These are phyloP conservation scores for Nothopassalora personata DNA, from an alignment of 2,329 filamentous ascomycete species.

Conservation along the genomic window DNA sequence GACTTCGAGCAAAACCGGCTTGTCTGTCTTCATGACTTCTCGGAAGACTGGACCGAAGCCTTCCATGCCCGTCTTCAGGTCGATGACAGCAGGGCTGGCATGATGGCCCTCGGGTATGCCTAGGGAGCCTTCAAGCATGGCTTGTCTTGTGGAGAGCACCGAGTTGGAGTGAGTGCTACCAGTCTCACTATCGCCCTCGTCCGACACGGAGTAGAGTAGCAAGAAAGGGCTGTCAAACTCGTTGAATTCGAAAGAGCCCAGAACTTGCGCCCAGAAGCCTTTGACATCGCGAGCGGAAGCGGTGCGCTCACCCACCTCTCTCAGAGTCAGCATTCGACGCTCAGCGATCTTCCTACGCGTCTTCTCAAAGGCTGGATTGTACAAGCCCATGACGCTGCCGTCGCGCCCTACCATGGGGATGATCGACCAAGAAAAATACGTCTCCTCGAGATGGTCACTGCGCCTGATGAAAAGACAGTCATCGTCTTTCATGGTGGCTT, in stretches of 20 bases:
- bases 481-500: conserved; percentile 80
- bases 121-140: conserved; percentile 66
- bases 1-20: conserved; percentile 63
- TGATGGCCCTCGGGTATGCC: conserved; percentile 62
- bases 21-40: conserved; percentile 64
- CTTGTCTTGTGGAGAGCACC: conserved; percentile 55
- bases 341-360: conserved; percentile 73
- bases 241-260: conserved; percentile 65
- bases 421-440: conserved; percentile 78
- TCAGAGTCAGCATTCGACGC: conserved; percentile 70
- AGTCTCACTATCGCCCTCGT: conserved; percentile 65
- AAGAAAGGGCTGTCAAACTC: conserved; percentile 71
- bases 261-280: conserved; percentile 67
- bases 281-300: conserved; percentile 66
- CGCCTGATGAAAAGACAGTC: conserved; percentile 69
- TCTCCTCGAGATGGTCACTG: conserved; percentile 67
- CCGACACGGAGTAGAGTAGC: conserved; percentile 68
- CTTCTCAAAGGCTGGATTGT: conserved; percentile 78
- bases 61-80: conserved; percentile 63
- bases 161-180: conserved; percentile 67
- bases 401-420: conserved; percentile 71
- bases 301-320: conserved; percentile 71
- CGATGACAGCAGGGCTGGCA: conserved; percentile 57
- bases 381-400: conserved; percentile 67
- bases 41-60: conserved; percentile 73